Evolutionary conservation across 2,329 filamentous ascomycete species (phyloP).

Genomic region (Bipolaris oryzae): DNA sequence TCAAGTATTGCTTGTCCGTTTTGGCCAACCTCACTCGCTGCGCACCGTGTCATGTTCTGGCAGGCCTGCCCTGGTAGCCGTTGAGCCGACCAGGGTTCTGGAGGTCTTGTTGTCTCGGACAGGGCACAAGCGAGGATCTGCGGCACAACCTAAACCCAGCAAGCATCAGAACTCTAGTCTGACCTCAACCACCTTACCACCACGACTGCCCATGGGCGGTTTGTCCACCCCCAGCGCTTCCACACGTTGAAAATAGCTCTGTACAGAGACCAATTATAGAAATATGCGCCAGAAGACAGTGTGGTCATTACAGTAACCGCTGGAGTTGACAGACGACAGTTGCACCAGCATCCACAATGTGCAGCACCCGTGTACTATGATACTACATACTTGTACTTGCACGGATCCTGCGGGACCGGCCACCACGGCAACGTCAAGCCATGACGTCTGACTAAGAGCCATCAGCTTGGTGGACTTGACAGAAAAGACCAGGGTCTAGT

Average conservation of each 20-base stretch:
- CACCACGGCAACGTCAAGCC: conserved; percentile 2
- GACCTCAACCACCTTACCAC: conserved; percentile 33
- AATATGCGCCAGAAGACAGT: conserved; percentile 26
- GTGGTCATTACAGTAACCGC: conserved; percentile 13
- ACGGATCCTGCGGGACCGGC: neutral
- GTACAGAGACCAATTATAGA: conserved; percentile 24
- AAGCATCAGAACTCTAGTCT: conserved; percentile 38
- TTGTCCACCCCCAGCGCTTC: conserved; percentile 19
- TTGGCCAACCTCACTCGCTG: conserved; percentile 13
- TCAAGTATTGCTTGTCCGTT: conserved; percentile 17
- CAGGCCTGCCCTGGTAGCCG: conserved; percentile 15
- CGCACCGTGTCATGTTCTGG: conserved; percentile 22
- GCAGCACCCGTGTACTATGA: neutral
- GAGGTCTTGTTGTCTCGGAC: conserved; percentile 32
- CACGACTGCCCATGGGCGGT: conserved; percentile 18
- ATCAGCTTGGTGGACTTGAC: conserved; percentile 5
- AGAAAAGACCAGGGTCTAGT: conserved; percentile 15
- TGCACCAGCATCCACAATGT: neutral
- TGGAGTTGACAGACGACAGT: conserved; percentile 16
- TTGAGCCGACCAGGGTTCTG: conserved; percentile 30
- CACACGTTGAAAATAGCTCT: conserved; percentile 20
- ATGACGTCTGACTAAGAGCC: conserved; percentile 15
- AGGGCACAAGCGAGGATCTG: conserved; percentile 37
- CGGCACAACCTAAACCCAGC: conserved; percentile 37
- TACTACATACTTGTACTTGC: neutral